Base-by-base conservation (phyloP, 2,329 filamentous ascomycete genomes). In the Alternaria longipes region DNA sequence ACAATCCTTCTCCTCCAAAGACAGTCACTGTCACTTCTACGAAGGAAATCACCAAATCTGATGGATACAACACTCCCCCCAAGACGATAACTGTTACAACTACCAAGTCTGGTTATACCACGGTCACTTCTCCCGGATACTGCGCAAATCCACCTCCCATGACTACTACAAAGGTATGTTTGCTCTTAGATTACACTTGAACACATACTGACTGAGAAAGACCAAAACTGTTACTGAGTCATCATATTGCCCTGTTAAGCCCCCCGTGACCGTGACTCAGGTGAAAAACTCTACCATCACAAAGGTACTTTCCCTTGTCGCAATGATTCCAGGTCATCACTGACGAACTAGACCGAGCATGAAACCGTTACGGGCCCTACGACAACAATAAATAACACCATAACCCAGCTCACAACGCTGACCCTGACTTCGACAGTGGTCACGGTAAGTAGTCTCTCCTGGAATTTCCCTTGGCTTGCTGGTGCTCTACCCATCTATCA, bases 381-480 rank as follows among this genome's bases (percentile, higher is more conserved):
- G 7, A 54, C 50, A 4, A 66, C 61, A 2, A 16, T 60, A 22
- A 67, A 65, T 26, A 65, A 58, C 28, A 68, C 66, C 3, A 51
- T 63, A 16, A 68, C 62, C 8, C 40, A 64, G 28, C 26, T 26
- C 26, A 59, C 50, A 4, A 69, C 63, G 9, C 52, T 62, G 64
- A 72, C 66, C 3, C 50, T 58, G n/a, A 70, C 56, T 2, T 56
- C 65, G 8, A 72, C 69, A 4, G 54, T 61, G 9, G 54, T 72
- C 9, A 67, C 68, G 11, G 67, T 69, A 64, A 36, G 66, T 40
- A 5, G 2, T 28, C 5, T 36, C 11, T 24, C 26, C 4, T 1
- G 34, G 26, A 34, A 14, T 16, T 24, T 3, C 11, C 12, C 9
- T 14, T 38, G 14, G 12, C 51, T 26, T 30, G 26, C 30, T 30